A percentile compares a stretch with the other conserved stretches of the same genome.
Evolutionary conservation across 2,329 filamentous ascomycete species (phyloP).

Genomic region (Trichophyton equinum): DNA sequence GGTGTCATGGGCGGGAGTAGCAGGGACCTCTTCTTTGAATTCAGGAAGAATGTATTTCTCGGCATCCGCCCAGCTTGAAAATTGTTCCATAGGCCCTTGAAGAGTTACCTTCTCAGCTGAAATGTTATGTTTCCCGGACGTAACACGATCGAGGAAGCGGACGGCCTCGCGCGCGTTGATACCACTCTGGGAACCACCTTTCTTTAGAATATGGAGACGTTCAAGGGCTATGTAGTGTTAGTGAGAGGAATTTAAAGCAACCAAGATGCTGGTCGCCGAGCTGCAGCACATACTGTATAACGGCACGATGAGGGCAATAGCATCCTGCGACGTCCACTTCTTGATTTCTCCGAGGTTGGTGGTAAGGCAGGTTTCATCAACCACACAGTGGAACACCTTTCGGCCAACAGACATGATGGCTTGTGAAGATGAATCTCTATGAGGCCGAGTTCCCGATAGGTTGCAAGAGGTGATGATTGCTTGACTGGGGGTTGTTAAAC

Average conservation of each 20-base stretch:
- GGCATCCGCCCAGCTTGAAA: constrained; percentile 34
- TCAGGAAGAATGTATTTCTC: constrained; percentile 35
- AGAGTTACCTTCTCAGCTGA: constrained; percentile 33
- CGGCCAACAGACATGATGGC: constrained; percentile 29
- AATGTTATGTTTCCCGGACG: constrained; percentile 35
- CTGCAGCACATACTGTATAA: constrained; percentile 35
- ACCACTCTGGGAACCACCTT: constrained; percentile 35
- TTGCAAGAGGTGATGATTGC: neutral
- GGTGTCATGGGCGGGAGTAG: constrained; percentile 9
- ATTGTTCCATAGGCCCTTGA: constrained; percentile 40
- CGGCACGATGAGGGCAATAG: constrained; percentile 39
- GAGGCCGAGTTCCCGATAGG: neutral
- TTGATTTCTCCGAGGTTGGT: constrained; percentile 43
- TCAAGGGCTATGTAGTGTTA: constrained; percentile 29
- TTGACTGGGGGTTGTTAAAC: neutral
- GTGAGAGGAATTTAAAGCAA: constrained; percentile 5
- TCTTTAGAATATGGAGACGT: constrained; percentile 35
- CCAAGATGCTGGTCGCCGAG: neutral
- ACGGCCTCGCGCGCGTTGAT: constrained; percentile 41
- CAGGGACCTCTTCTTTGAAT: constrained; percentile 28
- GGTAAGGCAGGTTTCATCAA: constrained; percentile 41
- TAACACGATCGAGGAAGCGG: constrained; percentile 40
- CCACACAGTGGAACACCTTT: constrained; percentile 40
- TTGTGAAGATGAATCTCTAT: neutral
- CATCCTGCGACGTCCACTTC: constrained; percentile 38